phyloP scores from a whole-genome alignment of 2,329 filamentous ascomycete genomes.

The Emmonsiellopsis sp. region DNA sequence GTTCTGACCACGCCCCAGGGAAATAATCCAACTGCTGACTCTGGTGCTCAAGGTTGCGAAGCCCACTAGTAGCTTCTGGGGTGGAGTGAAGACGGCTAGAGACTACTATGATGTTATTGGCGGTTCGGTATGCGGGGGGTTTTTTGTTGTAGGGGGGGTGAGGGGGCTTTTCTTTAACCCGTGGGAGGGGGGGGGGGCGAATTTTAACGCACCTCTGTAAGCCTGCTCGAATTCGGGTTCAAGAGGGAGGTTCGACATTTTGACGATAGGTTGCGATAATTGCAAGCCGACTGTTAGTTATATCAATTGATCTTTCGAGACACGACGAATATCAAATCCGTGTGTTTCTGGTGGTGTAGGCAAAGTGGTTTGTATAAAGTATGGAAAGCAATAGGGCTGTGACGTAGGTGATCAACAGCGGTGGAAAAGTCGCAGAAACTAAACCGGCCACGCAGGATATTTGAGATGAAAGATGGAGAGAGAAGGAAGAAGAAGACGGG shows the following conservation, averaged over 20 bases:
- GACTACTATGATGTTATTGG: no score
- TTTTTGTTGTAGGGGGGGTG: no score
- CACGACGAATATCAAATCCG: neutral
- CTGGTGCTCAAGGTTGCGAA: no score
- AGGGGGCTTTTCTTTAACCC: no score
- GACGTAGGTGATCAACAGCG: neutral
- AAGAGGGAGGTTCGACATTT: constrained; percentile 72
- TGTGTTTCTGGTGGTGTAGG: neutral
- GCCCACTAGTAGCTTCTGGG: no score
- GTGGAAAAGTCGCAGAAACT: neutral
- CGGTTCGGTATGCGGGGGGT: no score
- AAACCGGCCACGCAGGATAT: constrained; percentile 1
- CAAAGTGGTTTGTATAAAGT: no score
- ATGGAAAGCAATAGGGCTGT: neutral
- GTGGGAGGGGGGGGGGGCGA: constrained; percentile 2
- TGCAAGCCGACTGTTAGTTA: neutral
- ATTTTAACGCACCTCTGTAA: constrained; percentile 64
- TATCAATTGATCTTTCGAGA: neutral
- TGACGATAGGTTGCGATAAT: neutral
- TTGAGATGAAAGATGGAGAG: constrained; percentile 6
- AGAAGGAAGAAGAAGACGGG: constrained; percentile 10
- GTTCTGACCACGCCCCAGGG: no score
- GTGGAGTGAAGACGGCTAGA: no score
- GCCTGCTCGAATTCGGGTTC: constrained; percentile 99
- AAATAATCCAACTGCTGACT: no score